Evolutionary conservation across 2,329 filamentous ascomycete species (phyloP), one percentile per base, ranked within the genome.

Genomic region (Botrytis elliptica): DNA sequence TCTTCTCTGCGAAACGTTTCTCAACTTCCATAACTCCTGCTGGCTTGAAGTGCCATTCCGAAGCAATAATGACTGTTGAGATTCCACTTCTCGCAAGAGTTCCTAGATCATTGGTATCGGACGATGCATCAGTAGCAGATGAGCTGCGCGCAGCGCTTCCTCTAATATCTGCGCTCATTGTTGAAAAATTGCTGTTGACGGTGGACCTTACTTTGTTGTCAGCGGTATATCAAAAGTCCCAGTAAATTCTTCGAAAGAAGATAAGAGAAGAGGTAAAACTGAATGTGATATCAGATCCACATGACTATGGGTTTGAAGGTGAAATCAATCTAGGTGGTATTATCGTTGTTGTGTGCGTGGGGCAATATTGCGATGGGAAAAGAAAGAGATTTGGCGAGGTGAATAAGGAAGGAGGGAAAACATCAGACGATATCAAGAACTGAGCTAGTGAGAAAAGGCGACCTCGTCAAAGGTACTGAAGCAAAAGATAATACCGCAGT

Each of bases 11-110:
- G 59, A 78, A 78, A 70, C 74, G 75, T 44, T 73, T 74, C 68
- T 73, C 72, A 38, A 79, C 75, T 18, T 71, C 55, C 33, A 70
- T 64, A 6, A 79, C 72, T 36, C 76, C 78, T 4, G 75, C 72
- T n/a, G 75, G 76, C 20, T 75, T 76, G 60, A 78, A 79, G 52
- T 75, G 70, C 75, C 76, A 78, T 67, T 78, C 75, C n/a, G 65
- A 73, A 8, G 74, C 74, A 74, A 78, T 76, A 38, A 74, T 42
- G 33, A 75, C 49, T 40, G 52, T 4, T 29, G 44, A 46, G 7
- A 62, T 57, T 9, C 49, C 33, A 71, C 16, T 38, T 25, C 42
- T 73, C 12, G 55, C 55, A 49, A 62, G 46, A 55, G 20, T 38
- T 52, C 57, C 68, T 20, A 59, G 5, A 59, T 49, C 59, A 33